Conservation (phyloP, 371 early-diverging fungal species). For the Catenaria anguillulae region DNA sequence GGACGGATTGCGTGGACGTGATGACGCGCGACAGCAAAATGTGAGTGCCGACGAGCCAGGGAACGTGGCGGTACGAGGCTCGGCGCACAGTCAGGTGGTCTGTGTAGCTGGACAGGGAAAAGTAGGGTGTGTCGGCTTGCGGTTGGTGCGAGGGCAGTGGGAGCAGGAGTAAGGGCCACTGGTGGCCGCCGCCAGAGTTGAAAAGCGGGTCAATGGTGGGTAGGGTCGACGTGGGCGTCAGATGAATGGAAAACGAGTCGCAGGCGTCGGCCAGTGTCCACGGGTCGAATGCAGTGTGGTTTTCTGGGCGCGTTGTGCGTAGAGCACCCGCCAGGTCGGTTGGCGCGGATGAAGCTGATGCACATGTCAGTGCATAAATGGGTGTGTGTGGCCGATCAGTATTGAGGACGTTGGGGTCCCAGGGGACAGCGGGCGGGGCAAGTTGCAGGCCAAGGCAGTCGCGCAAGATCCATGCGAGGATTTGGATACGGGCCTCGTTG, state of each 20-base stretch:
- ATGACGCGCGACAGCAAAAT: constrained; percentile 14
- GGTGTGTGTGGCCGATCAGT: background rate
- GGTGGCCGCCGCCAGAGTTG: too few species aligned
- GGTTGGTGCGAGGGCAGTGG: background rate
- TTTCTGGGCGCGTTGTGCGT: too few species aligned
- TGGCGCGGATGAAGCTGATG: too few species aligned
- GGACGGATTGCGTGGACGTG: constrained; percentile 73
- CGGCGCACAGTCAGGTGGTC: background rate
- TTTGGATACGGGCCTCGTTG: background rate
- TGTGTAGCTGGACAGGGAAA: background rate
- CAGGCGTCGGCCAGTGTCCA: background rate
- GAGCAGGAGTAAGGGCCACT: background rate
- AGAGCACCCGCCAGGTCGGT: too few species aligned
- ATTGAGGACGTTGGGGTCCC: background rate
- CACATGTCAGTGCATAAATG: background rate
- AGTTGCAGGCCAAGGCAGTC: constrained; percentile 3
- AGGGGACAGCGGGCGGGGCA: background rate
- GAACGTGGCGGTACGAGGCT: background rate
- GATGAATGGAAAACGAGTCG: background rate
- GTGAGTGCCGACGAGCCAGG: background rate
- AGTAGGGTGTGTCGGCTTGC: background rate
- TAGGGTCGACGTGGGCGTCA: too few species aligned
- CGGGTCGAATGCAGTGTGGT: background rate
- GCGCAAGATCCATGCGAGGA: background rate
- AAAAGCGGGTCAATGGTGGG: too few species aligned